Evolutionary conservation across 2,329 filamentous ascomycete genomes (phyloP), one percentile per base, ranked within the genome.

Genomic region (Scedosporium minutisporum): DNA sequence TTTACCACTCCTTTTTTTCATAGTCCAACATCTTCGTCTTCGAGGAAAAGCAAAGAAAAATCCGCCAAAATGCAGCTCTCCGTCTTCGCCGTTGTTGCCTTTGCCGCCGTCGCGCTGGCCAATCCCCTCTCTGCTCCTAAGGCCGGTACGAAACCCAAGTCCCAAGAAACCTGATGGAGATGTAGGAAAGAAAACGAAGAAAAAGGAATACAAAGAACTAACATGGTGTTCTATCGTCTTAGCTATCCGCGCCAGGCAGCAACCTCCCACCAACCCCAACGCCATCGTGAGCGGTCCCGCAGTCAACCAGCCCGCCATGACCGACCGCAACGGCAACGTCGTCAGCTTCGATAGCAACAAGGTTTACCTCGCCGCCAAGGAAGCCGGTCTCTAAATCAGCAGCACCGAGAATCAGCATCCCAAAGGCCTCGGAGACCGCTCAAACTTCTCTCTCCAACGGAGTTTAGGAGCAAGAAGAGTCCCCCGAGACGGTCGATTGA

Each of bases 41-140:
- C 57, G n/a, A n/a, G 14, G 18, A 53, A 55, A 14, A 23, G 9
- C 33, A 9, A 14, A 12, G 3, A 21, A 55, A 25, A 60, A 14
- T 29, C 33, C 33, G 33, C 16, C 23, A 60, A 59, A n/a, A 63
- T 63, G 62, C 78, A 82, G 76, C 79, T 79, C 77, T 76, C 78
- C 64, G 65, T 78, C 65, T 65, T 79, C 68, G 74, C 77, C 68
- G 63, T 83, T 65, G 71, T 81, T 67, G 73, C 80, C 65, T 71
- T 84, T 65, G 73, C 76, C 71, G 73, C 78, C 63, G 73, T 77
- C 68, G 79, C 75, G 67, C 70, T 79, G 68, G 81, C 79, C 63
- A 73, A 68, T 60, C 70, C 74, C 60, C 58, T 60, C 38, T 10
- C 33, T 25, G 33, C 38, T 44, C 58, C 27, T 41, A 46, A 25